These are phyloP conservation scores for Talaromyces sp. DNA, from an alignment of 2,329 filamentous ascomycete genomes.

Conservation along the genomic window DNA sequence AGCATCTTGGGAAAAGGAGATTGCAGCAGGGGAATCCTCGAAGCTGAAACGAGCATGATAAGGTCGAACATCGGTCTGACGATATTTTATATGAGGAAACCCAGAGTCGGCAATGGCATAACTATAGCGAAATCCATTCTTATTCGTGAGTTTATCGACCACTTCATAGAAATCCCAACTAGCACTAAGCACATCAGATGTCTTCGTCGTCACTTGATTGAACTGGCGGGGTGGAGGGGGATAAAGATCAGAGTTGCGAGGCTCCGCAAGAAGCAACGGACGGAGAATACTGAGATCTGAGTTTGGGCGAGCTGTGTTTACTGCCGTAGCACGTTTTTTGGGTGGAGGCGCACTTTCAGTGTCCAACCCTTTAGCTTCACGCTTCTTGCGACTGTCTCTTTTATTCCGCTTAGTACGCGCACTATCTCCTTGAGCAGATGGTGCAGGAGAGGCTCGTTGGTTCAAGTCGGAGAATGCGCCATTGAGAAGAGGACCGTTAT, in stretches of 20 bases:
- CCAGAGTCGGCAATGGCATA: constrained; percentile 87
- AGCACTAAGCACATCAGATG: constrained; percentile 37
- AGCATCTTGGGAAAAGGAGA: constrained; percentile 77
- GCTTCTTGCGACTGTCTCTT: constrained; percentile 48
- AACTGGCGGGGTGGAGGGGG: constrained; percentile 45
- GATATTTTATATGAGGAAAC: constrained; percentile 88
- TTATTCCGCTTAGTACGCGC: constrained; percentile 44
- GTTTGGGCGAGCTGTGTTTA: constrained; percentile 39
- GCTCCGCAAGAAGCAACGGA: constrained; percentile 44
- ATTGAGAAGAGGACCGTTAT: constrained; percentile 31
- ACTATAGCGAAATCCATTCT: constrained; percentile 79
- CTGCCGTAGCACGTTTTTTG: constrained; percentile 38
- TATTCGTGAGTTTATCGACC: constrained; percentile 61
- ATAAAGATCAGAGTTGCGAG: constrained; percentile 39
- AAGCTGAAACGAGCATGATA: constrained; percentile 85
- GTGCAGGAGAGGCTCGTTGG: constrained; percentile 38
- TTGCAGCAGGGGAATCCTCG: constrained; percentile 84
- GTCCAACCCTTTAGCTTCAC: constrained; percentile 47
- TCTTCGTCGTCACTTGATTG: constrained; percentile 39
- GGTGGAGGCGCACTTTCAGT: constrained; percentile 35
- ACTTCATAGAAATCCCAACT: constrained; percentile 48
- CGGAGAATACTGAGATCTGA: constrained; percentile 44
- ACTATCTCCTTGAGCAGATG: constrained; percentile 34
- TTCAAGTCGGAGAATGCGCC: constrained; percentile 34
- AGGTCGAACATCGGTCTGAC: constrained; percentile 82